Base-by-base conservation (phyloP, 352 stramenopile species). In the Phytophthora pinifolia region DNA sequence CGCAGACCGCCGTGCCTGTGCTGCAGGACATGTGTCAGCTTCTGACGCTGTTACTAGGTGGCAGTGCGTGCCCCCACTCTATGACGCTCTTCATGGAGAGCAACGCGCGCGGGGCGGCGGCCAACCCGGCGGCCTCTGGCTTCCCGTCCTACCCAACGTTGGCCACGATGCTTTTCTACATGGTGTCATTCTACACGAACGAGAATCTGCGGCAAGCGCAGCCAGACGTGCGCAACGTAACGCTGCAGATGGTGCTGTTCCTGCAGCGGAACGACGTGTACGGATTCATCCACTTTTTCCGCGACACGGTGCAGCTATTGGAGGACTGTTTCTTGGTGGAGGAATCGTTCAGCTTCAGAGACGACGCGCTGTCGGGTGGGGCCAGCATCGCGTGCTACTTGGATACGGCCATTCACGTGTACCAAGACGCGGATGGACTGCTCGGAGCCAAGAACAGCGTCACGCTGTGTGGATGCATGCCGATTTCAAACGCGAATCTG, bases 131-230 rank as follows among this genome's bases (percentile, higher is more conserved):
- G 27, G 32, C 62, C 0, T 67, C 62, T 6, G 60, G 60, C 18
- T 66, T 72, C 15, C 60, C 69, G 14, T 76, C 71, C 13, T 84
- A 78, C 42, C 60, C 72, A 9, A 79, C 69, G 2, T 65, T 85
- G 31, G 75, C 67, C 15, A 88, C 69, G 6, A 86, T 90, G 67
- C 55, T 88, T 20, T 83, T 90, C 33, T 87, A 88, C 39, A 83
- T 90, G 74, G 46, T 90, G 7, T 82, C 74, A 10, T 90, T 90
- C 35, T 88, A 78, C 45, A 79, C 69, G 2, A 86, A 79, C 22
- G 44, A 65, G 14, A 54, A 31, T 22, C 58, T 87, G 4, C 47
- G 38, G 12, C 48, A 69, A 7, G 64, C 74, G 1, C 78, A 88
- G 32, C 31, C 49, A 43, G 76, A 72, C 32, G 74, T 89, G 1